Conservation (phyloP, 768 basidiomycete genomes). For the Pholiota microspora region DNA sequence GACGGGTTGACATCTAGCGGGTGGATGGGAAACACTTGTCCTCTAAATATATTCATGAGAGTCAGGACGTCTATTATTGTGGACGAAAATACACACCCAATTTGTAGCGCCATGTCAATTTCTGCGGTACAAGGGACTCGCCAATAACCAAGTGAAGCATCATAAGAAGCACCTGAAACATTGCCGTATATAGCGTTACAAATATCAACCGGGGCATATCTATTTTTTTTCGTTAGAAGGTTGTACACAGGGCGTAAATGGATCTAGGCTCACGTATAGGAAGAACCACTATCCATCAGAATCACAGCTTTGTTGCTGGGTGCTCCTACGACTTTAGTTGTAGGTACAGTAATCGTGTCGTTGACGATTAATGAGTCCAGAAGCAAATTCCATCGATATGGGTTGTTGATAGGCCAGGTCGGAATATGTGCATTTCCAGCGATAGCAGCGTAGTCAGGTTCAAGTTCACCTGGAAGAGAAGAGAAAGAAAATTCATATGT, state of each 20-base stretch:
- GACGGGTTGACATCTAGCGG: constrained; percentile 71
- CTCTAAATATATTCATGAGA: constrained; percentile 36
- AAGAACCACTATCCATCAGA: constrained; percentile 79
- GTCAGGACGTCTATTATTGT: not conserved
- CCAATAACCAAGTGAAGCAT: constrained; percentile 58
- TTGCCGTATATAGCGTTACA: constrained; percentile 69
- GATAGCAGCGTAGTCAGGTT: constrained; percentile 59
- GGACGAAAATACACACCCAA: constrained; percentile 45
- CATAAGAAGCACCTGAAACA: constrained; percentile 61
- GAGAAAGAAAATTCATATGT: not conserved
- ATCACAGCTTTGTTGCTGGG: constrained; percentile 73
- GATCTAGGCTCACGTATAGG: constrained; percentile 58
- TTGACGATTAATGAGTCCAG: constrained; percentile 72
- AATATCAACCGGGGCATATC: constrained; percentile 67
- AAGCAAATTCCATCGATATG: constrained; percentile 74
- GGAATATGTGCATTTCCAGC: constrained; percentile 57
- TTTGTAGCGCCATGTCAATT: constrained; percentile 76
- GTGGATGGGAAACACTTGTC: constrained; percentile 74
- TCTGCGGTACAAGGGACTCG: constrained; percentile 70
- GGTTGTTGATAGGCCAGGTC: constrained; percentile 67
- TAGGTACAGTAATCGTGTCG: constrained; percentile 46
- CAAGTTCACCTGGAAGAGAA: constrained; percentile 58
- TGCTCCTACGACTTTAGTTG: constrained; percentile 51
- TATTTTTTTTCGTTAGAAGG: constrained; percentile 24
- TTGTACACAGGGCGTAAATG: not conserved